phyloP scores from a whole-genome alignment of 1,284 basidiomycete genomes.

The Ceratobasidium sp. region DNA sequence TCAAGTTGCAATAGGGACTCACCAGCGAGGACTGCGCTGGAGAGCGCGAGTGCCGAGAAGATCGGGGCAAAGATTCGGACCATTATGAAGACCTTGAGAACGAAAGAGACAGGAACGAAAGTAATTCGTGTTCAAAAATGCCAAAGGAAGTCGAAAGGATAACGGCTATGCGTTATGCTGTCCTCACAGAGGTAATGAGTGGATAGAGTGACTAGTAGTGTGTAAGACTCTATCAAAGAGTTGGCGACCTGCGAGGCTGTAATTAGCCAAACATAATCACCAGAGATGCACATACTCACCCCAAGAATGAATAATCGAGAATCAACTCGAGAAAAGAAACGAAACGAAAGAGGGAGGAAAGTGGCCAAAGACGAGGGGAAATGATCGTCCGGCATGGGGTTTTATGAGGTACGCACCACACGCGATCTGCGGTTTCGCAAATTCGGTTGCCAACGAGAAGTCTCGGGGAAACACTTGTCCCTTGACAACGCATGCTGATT shows the following conservation, averaged over 20 bases:
- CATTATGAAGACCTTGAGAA: slow-evolving; percentile 27
- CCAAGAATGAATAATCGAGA: slow-evolving; percentile 43
- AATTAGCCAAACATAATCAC: background rate
- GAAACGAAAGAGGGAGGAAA: slow-evolving; percentile 22
- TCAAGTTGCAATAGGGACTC: slow-evolving; percentile 4
- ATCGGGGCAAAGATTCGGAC: slow-evolving; percentile 39
- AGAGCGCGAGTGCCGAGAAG: slow-evolving; percentile 39
- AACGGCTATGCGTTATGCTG: slow-evolving; percentile 34
- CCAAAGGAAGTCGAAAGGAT: slow-evolving; percentile 28
- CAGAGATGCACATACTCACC: slow-evolving; percentile 28
- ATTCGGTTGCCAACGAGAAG: slow-evolving; percentile 26
- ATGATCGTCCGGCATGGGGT: background rate
- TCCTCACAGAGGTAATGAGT: slow-evolving; percentile 43
- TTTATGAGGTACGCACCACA: background rate
- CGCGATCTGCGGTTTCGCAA: slow-evolving; percentile 33
- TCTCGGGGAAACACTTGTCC: slow-evolving; percentile 7
- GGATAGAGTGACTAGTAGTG: slow-evolving; percentile 35
- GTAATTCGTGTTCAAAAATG: slow-evolving; percentile 38
- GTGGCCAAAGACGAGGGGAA: slow-evolving; percentile 25
- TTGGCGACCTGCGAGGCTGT: slow-evolving; percentile 19
- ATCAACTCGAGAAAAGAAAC: slow-evolving; percentile 45
- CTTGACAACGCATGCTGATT: slow-evolving; percentile 15
- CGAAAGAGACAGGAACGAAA: slow-evolving; percentile 20
- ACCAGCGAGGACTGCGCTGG: slow-evolving; percentile 37
- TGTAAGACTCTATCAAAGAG: slow-evolving; percentile 44